These are phyloP conservation scores for Ochromonas danica DNA, from an alignment of 108 stramenopile genomes.

Conservation along the genomic window DNA sequence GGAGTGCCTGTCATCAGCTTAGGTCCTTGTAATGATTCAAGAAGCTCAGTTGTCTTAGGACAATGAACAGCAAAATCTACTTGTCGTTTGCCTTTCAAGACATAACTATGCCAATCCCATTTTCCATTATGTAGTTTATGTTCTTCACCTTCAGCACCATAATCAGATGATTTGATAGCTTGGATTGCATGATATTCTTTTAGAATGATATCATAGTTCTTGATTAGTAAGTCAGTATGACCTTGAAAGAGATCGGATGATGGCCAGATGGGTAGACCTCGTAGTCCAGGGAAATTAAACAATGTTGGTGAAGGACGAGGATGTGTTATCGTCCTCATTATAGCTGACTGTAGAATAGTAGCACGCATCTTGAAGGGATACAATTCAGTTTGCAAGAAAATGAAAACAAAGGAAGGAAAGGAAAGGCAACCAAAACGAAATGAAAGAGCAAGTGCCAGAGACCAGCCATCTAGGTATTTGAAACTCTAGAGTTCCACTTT, in stretches of 20 bases:
- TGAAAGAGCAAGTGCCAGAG: no score
- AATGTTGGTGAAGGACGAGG: constrained; percentile 70
- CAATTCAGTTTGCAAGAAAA: no score
- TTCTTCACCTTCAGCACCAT: not conserved
- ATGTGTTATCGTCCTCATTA: not conserved
- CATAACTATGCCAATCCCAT: constrained; percentile 88
- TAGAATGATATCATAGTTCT: constrained; percentile 57
- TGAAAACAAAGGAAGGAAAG: no score
- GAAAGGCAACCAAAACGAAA: no score
- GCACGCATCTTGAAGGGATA: no score
- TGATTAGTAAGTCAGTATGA: constrained; percentile 67
- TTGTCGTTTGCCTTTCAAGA: constrained; percentile 67
- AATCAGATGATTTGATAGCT: constrained; percentile 41
- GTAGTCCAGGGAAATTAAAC: constrained; percentile 68
- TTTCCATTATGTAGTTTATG: constrained; percentile 33
- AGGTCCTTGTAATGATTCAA: constrained; percentile 55
- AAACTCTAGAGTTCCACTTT: no score
- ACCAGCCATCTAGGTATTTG: no score
- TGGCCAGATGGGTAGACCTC: constrained; percentile 46
- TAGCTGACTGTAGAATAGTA: constrained; percentile 2
- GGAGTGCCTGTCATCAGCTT: constrained; percentile 62
- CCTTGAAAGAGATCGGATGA: constrained; percentile 11
- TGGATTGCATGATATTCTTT: constrained; percentile 66
- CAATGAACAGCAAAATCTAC: constrained; percentile 61
- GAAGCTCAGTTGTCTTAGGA: constrained; percentile 65